A percentile compares a stretch with the other conserved stretches of the same genome.
Conservation (phyloP, 75 land plant species). For the Selaginella moellendorffii region DNA sequence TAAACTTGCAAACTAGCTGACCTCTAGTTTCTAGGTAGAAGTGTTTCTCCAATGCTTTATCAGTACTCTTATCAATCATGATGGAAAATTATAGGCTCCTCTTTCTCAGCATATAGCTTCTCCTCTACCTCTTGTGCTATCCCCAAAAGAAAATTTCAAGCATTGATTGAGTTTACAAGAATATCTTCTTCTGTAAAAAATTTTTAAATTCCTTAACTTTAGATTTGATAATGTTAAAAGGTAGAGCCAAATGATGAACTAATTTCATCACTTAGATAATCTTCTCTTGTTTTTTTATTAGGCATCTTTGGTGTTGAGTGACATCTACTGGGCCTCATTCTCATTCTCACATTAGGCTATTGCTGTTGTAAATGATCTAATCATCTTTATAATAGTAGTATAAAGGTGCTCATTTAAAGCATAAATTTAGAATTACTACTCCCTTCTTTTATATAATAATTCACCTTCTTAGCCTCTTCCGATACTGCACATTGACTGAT, state of each 20-base stretch:
- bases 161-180: too few species aligned
- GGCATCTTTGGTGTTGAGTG: not conserved
- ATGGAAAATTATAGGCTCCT: too few species aligned
- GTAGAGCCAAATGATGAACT: not conserved
- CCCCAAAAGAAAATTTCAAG: not conserved
- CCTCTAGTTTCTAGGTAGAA: too few species aligned
- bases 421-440: not conserved
- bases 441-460: not conserved
- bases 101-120: not conserved
- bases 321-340: not conserved
- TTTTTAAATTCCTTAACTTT: not conserved
- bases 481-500: not conserved
- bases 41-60: too few species aligned
- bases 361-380: not conserved
- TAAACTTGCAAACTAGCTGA: too few species aligned
- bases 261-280: not conserved
- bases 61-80: too few species aligned
- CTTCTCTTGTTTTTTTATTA: not conserved
- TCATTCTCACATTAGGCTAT: not conserved
- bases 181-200: too few species aligned
- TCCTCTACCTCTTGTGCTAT: not conserved
- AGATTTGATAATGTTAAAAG: not conserved
- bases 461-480: not conserved
- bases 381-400: not conserved
- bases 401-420: not conserved